Percentiles rank a stretch among this genome's conserved stretches.
Evolutionary conservation across 1,284 basidiomycete species (phyloP).

Genomic region (Pseudozyma sp.): DNA sequence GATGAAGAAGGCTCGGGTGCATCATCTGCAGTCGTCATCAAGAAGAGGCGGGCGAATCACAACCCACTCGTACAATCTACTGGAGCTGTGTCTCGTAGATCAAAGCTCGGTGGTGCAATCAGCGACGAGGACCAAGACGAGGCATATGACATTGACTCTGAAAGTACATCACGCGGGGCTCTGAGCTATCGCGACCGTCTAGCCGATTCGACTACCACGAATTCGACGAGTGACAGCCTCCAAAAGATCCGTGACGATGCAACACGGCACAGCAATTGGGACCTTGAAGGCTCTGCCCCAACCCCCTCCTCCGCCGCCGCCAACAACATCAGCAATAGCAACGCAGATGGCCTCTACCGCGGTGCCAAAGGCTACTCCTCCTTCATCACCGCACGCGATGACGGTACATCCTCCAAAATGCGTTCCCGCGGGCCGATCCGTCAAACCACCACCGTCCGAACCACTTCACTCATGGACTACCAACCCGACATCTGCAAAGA

Average conservation of each 20-base stretch:
- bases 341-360: slow-evolving; percentile 87
- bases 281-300: slow-evolving; percentile 64
- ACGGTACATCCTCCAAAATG: slow-evolving; percentile 84
- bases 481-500: slow-evolving; percentile 99
- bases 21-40: slow-evolving; percentile 29
- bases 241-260: slow-evolving; percentile 68
- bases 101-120: slow-evolving; percentile 10
- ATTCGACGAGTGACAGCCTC: slow-evolving; percentile 6
- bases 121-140: slow-evolving; percentile 17
- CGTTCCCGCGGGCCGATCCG: slow-evolving; percentile 72
- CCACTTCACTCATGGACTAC: slow-evolving; percentile 95
- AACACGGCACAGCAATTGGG: slow-evolving; percentile 70
- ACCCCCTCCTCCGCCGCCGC: neutral
- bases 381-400: slow-evolving; percentile 77
- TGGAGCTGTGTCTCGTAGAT: slow-evolving; percentile 18
- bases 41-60: slow-evolving; percentile 32
- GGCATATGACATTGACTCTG: slow-evolving; percentile 1
- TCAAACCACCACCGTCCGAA: slow-evolving; percentile 81
- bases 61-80: slow-evolving; percentile 44
- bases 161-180: neutral
- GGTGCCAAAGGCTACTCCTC: slow-evolving; percentile 85
- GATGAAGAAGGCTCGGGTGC: slow-evolving; percentile 8
- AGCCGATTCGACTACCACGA: neutral
- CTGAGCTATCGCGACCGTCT: neutral
- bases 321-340: slow-evolving; percentile 18